Evolutionary conservation across 148 eudicot species (phyloP).

Genomic region (Euryodendron excelsum): DNA sequence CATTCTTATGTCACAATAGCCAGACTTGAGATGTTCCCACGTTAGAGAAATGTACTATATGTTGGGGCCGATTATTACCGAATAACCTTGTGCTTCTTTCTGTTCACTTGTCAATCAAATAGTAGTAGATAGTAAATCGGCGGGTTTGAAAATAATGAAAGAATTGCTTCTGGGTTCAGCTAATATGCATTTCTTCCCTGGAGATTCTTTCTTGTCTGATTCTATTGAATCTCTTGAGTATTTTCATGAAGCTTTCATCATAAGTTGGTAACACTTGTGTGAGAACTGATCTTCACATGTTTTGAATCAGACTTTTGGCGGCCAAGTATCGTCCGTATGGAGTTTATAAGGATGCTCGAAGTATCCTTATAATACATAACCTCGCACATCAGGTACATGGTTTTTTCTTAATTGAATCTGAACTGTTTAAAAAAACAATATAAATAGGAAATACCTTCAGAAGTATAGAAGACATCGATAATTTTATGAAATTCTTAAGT

Average conservation of each 20-base stretch:
- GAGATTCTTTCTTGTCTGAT: neutral
- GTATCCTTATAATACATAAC: slow-evolving; percentile 82
- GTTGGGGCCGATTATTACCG: neutral
- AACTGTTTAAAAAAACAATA: neutral
- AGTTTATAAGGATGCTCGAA: slow-evolving; percentile 95
- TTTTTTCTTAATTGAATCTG: slow-evolving; percentile 1
- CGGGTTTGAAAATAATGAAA: neutral
- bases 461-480: neutral
- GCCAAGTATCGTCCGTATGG: slow-evolving; percentile 96
- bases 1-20: neutral
- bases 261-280: neutral
- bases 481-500: neutral
- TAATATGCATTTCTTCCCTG: neutral
- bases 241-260: neutral
- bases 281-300: slow-evolving; percentile 13
- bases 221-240: neutral
- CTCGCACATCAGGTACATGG: slow-evolving; percentile 85
- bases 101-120: neutral
- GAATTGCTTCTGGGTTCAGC: neutral
- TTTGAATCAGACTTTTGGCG: slow-evolving; percentile 68
- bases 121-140: neutral
- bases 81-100: neutral
- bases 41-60: neutral
- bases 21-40: too few species aligned
- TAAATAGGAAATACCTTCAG: neutral